Conservation (phyloP, 371 early-diverging fungal species). For the Haplosporangium sp. region DNA sequence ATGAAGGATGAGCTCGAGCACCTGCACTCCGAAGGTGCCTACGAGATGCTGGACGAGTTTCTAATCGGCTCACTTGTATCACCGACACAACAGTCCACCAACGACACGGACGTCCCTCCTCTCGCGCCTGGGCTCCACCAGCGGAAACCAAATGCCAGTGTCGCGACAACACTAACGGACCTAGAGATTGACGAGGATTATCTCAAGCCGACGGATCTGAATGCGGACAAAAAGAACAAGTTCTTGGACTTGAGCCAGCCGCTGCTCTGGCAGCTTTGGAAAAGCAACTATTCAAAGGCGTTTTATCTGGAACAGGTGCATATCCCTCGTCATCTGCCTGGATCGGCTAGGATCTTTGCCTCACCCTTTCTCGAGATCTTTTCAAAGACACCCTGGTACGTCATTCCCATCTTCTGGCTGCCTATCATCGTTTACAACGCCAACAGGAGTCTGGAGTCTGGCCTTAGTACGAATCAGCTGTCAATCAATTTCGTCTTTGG, state of each 20-base stretch:
- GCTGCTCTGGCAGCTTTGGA: conserved; percentile 85
- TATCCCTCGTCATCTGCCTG: conserved; percentile 83
- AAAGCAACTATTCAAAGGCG: conserved; percentile 76
- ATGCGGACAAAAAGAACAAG: conserved; percentile 63
- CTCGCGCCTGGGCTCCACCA: neutral
- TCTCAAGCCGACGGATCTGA: conserved; percentile 55
- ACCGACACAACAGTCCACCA: neutral
- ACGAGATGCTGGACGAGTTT: conserved; percentile 85
- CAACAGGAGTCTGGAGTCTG: conserved; percentile 18
- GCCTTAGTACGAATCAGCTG: conserved; percentile 17
- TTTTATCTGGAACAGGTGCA: conserved; percentile 93
- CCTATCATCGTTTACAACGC: conserved; percentile 61
- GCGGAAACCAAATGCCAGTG: neutral
- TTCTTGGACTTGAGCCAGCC: conserved; percentile 88
- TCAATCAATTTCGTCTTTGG: conserved; percentile 68
- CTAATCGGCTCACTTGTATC: conserved; percentile 73
- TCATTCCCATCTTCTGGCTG: conserved; percentile 88
- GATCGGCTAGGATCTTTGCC: conserved; percentile 86
- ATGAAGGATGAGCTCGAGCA: conserved; percentile 83
- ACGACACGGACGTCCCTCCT: neutral
- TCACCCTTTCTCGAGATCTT: conserved; percentile 80
- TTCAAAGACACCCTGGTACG: conserved; percentile 92
- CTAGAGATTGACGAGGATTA: conserved; percentile 62
- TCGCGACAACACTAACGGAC: neutral
- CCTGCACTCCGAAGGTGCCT: conserved; percentile 85